phyloP scores from a whole-genome alignment of 805 yeast genomes.

The Lipomyces oligophaga region DNA sequence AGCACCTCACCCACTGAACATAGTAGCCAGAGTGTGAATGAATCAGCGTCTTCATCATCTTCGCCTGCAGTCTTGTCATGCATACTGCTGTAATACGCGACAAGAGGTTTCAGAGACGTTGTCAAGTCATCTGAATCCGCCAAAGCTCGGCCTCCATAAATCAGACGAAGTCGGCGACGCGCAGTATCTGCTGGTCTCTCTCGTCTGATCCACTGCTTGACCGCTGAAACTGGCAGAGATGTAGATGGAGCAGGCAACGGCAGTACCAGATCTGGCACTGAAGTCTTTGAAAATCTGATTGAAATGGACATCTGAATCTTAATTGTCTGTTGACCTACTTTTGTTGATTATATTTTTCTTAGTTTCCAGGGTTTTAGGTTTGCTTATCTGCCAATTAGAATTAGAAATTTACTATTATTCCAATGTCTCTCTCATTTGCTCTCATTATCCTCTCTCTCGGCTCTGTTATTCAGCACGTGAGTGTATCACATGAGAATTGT shows the following conservation, averaged over 20 bases:
- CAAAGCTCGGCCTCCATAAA: conserved; percentile 65
- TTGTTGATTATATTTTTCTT: no score
- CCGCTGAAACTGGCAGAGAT: conserved; percentile 40
- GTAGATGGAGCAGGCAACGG: conserved; percentile 37
- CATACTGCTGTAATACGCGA: conserved; percentile 1
- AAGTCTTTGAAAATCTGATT: conserved; percentile 48
- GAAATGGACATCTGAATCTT: conserved; percentile 27
- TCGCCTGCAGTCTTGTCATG: conserved; percentile 3
- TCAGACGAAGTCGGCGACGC: conserved; percentile 56
- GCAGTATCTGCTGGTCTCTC: conserved; percentile 37
- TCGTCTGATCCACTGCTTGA: conserved; percentile 46
- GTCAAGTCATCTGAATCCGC: conserved; percentile 54
- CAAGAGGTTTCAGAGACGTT: conserved; percentile 44
- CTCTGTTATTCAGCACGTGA: no score
- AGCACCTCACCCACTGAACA: conserved; percentile 72
- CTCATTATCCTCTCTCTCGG: no score
- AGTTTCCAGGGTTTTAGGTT: no score
- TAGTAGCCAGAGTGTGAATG: conserved; percentile 56
- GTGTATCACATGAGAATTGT: no score
- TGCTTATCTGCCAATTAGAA: no score
- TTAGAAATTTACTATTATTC: not conserved
- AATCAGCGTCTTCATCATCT: conserved; percentile 27
- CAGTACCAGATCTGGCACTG: conserved; percentile 42
- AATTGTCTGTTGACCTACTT: not conserved
- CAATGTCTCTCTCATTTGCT: not conserved